A percentile compares a stretch with the other conserved stretches of the same genome.
Evolutionary conservation across 345 rosid species (phyloP).

Genomic region (Passiflora organensis): DNA sequence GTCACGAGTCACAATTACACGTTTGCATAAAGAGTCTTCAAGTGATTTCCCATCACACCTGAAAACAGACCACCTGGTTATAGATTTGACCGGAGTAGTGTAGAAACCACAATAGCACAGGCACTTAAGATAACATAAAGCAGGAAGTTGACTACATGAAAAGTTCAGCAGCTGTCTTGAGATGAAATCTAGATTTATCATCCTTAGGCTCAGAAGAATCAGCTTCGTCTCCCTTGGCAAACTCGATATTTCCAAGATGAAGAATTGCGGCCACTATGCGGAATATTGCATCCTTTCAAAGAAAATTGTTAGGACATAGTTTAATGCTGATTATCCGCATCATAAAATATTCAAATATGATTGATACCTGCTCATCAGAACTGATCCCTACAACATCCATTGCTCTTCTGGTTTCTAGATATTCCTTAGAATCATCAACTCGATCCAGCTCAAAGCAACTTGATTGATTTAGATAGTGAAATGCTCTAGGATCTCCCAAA

Average conservation of each 20-base stretch:
- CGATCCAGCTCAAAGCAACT: constrained; percentile 74
- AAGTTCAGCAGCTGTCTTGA: constrained; percentile 81
- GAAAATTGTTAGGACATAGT: constrained; percentile 24
- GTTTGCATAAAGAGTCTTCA: constrained; percentile 96
- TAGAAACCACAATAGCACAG: constrained; percentile 1
- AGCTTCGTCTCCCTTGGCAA: constrained; percentile 76
- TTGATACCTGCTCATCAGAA: constrained; percentile 73
- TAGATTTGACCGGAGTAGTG: constrained; percentile 10
- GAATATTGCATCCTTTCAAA: constrained; percentile 73
- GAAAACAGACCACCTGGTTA: constrained; percentile 21
- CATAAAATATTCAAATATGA: constrained; percentile 3
- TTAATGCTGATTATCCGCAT: constrained; percentile 10
- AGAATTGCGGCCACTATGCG: constrained; percentile 90
- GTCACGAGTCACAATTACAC: constrained; percentile 93
- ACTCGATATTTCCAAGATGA: constrained; percentile 92
- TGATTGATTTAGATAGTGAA: constrained; percentile 93
- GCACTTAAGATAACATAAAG: constrained; percentile 6
- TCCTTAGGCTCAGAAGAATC: constrained; percentile 91
- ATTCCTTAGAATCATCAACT: constrained; percentile 73
- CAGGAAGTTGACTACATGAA: constrained; percentile 43
- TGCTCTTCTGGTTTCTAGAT: constrained; percentile 72
- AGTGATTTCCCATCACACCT: constrained; percentile 90
- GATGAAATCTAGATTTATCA: constrained; percentile 76
- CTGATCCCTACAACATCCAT: constrained; percentile 94
- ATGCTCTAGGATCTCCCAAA: constrained; percentile 68